Base-by-base conservation (phyloP, 495 filamentous ascomycete genomes). In the Parathielavia appendiculata region DNA sequence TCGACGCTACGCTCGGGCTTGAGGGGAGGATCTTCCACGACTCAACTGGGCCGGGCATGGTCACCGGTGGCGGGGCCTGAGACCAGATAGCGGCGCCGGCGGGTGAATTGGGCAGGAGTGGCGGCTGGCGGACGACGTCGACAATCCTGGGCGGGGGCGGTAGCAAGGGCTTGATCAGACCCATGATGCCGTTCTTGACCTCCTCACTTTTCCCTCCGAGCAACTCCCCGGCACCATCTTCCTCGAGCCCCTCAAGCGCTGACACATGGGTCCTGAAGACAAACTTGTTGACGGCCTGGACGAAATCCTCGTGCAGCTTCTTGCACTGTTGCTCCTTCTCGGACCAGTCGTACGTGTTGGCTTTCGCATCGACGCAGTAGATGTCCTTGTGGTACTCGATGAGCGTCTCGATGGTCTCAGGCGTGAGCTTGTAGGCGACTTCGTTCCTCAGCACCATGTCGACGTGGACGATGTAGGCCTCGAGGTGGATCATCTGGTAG, bases 401-500 rank as follows among this genome's bases (percentile, higher is more conserved):
- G 63, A 99, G 83, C 30, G 90, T 73, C 66, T 96, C 91, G 78
- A 99, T 99, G 45, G 93, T 90, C 72, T 97, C 93, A 41, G 87
- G 86, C n/a, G 92, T 96, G 64, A 99, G 81, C 79, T 99, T 99
- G 83, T 91, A 97, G 56, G 92, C 95, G 58, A 99, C 91, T 74
- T 99, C 93, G 69, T 95, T 95, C 71, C 91, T 86, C 56, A 93
- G 86, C 47, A 99, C 93, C 89, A 99, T 93, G 76, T 99, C 93
- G 73, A 99, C 91, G 74, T 97, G 95, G 58, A 99, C 93, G 63
- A 97, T 90, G 74, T 99, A 99, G 49, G 93, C 95, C 75, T 97
- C 92, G 61, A 97, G 81, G 70, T 96, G 89, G 73, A 96, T 80
- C 76, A 96, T 84, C 80, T 95, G 89, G 72, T 90, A 92, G 79